A percentile compares a stretch with the other conserved stretches of the same genome.
Evolutionary conservation across 805 yeast species (phyloP).

Genomic region (Saturnispora gosingensis): DNA sequence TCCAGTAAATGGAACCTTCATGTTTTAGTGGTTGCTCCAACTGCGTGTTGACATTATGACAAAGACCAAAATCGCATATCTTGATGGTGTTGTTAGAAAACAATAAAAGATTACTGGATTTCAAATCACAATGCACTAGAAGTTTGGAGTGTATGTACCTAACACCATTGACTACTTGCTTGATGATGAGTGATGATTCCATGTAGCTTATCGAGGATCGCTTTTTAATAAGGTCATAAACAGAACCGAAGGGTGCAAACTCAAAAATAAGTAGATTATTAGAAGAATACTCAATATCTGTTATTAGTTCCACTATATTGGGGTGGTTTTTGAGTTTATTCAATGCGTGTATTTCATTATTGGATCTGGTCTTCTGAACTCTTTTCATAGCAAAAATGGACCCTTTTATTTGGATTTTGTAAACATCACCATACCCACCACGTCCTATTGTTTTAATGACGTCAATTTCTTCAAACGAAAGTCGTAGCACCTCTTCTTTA

Average conservation of each 20-base stretch:
- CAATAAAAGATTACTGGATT: slow-evolving; percentile 63
- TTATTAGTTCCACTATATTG: not conserved
- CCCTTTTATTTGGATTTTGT: slow-evolving; percentile 24
- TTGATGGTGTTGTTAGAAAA: slow-evolving; percentile 46
- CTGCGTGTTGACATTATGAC: slow-evolving; percentile 19
- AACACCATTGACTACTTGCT: not conserved
- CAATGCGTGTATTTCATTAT: not conserved
- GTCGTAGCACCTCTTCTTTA: not conserved
- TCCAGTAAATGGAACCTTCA: slow-evolving; percentile 94
- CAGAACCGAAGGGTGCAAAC: slow-evolving; percentile 17
- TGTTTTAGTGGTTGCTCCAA: slow-evolving; percentile 20
- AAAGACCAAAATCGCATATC: slow-evolving; percentile 73
- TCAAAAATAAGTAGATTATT: slow-evolving; percentile 32
- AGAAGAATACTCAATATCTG: not conserved
- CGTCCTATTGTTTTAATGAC: slow-evolving; percentile 43
- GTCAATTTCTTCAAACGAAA: not conserved
- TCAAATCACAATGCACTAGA: slow-evolving; percentile 69
- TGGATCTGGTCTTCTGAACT: slow-evolving; percentile 9
- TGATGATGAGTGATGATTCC: not conserved
- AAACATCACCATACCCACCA: slow-evolving; percentile 90
- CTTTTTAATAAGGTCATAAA: slow-evolving; percentile 1
- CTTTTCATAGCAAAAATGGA: slow-evolving; percentile 22
- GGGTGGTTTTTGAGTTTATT: not conserved
- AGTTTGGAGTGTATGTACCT: slow-evolving; percentile 37
- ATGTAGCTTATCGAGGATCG: not conserved